Percentiles rank a stretch among this genome's conserved stretches.
Evolutionary conservation across 495 filamentous ascomycete species (phyloP).

Genomic region (Sporormia fimetaria): DNA sequence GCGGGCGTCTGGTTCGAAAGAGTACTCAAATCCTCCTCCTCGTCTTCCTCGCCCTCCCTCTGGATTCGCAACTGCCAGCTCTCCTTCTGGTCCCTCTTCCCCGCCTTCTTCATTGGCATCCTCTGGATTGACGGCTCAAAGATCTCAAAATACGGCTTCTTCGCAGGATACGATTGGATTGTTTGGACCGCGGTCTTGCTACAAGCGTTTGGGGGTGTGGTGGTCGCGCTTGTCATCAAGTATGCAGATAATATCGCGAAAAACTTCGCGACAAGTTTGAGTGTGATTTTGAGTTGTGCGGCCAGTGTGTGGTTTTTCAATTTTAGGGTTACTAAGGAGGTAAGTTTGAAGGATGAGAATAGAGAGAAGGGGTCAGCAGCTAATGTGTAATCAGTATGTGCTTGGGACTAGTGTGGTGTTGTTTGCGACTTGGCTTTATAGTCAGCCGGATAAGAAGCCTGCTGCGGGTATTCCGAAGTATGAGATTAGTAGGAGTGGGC

Average conservation of each 20-base stretch:
- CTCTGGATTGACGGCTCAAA: slow-evolving; percentile 74
- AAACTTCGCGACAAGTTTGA: slow-evolving; percentile 84
- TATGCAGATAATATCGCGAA: slow-evolving; percentile 82
- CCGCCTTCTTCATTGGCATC: slow-evolving; percentile 75
- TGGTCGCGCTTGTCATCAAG: slow-evolving; percentile 74
- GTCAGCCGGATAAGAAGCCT: slow-evolving; percentile 39
- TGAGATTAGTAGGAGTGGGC: slow-evolving; percentile 71
- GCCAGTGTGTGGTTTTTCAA: slow-evolving; percentile 79
- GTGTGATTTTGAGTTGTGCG: slow-evolving; percentile 71
- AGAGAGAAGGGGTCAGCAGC: background rate
- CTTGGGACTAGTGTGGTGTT: slow-evolving; percentile 68
- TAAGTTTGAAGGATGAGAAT: slow-evolving; percentile 38
- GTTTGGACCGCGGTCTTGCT: slow-evolving; percentile 78
- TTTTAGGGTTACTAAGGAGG: slow-evolving; percentile 55
- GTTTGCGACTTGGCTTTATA: slow-evolving; percentile 76
- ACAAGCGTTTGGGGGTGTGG: slow-evolving; percentile 72
- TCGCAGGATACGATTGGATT: slow-evolving; percentile 81
- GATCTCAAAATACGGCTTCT: slow-evolving; percentile 76
- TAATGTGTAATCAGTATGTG: slow-evolving; percentile 55
- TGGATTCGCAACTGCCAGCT: slow-evolving; percentile 95
- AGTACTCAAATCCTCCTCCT: slow-evolving; percentile 70
- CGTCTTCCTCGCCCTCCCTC: slow-evolving; percentile 46
- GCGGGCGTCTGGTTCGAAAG: slow-evolving; percentile 93
- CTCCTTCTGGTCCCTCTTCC: slow-evolving; percentile 81
- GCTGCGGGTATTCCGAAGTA: slow-evolving; percentile 64